A percentile compares a stretch with the other conserved stretches of the same genome.
phyloP scores from a whole-genome alignment of 2,329 filamentous ascomycete species.

The Trichoderma breve region DNA sequence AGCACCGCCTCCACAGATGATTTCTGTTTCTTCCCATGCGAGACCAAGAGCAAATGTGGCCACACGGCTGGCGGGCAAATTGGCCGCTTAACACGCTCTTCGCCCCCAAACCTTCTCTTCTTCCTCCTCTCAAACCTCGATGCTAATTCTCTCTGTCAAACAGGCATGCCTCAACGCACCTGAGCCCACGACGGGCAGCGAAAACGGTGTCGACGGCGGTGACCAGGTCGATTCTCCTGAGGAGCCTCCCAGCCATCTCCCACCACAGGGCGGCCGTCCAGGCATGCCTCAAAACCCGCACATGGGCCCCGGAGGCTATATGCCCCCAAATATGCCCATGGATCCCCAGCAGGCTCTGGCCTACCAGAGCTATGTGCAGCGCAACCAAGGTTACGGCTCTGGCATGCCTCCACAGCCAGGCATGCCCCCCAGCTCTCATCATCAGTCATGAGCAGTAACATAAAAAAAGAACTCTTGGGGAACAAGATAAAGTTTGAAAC shows the following conservation, averaged over 20 bases:
- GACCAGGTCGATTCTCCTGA: slow-evolving; percentile 87
- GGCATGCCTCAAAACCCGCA: slow-evolving; percentile 64
- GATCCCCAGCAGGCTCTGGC: slow-evolving; percentile 77
- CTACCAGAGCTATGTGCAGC: slow-evolving; percentile 81
- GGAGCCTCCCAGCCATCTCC: slow-evolving; percentile 76
- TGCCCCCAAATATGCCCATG: slow-evolving; percentile 59
- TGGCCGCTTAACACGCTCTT: neutral
- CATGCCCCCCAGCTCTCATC: slow-evolving; percentile 79
- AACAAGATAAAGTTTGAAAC: slow-evolving; percentile 28
- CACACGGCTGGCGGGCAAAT: neutral
- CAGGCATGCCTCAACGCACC: slow-evolving; percentile 96
- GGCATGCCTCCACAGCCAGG: slow-evolving; percentile 74
- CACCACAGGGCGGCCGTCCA: slow-evolving; percentile 57
- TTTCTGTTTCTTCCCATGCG: neutral
- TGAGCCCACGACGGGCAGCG: slow-evolving; percentile 76
- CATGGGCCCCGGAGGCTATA: slow-evolving; percentile 64
- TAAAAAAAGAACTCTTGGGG: slow-evolving; percentile 6
- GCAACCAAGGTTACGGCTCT: slow-evolving; percentile 66
- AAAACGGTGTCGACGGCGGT: slow-evolving; percentile 75
- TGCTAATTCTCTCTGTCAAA: slow-evolving; percentile 34
- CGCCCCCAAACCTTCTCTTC: neutral
- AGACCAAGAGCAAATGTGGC: neutral
- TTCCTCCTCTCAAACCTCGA: neutral
- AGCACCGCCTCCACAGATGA: slow-evolving; percentile 28
- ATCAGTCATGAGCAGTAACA: slow-evolving; percentile 61